A percentile compares a stretch with the other conserved stretches of the same genome.
Conservation (phyloP, 768 basidiomycete genomes). For the Strobilomyces dryophilus region DNA sequence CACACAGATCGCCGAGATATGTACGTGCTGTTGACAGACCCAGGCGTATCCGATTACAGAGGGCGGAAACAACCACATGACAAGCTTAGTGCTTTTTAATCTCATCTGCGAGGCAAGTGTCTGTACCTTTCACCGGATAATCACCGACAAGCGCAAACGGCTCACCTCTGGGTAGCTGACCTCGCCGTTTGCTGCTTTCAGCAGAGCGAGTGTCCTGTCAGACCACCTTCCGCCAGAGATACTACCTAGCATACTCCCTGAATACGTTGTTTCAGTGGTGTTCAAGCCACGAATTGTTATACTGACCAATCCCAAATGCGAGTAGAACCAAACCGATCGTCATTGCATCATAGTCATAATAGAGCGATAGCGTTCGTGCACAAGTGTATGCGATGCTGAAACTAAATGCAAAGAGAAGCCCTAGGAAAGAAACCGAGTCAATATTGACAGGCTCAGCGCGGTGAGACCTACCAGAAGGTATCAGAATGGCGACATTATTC, state of each 20-base stretch:
- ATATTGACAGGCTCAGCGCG: not conserved
- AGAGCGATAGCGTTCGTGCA: slow-evolving; percentile 60
- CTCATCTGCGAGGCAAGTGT: slow-evolving; percentile 52
- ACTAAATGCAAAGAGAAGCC: slow-evolving; percentile 64
- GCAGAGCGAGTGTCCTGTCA: slow-evolving; percentile 43
- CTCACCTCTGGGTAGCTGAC: slow-evolving; percentile 61
- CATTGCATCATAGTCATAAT: slow-evolving; percentile 68
- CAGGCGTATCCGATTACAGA: slow-evolving; percentile 71
- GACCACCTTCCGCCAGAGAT: slow-evolving; percentile 61
- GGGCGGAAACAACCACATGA: slow-evolving; percentile 51
- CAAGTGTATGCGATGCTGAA: slow-evolving; percentile 74
- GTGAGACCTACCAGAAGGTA: slow-evolving; percentile 26
- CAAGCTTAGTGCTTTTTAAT: slow-evolving; percentile 57
- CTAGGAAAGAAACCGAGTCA: slow-evolving; percentile 31
- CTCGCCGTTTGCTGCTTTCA: slow-evolving; percentile 48
- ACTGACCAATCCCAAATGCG: slow-evolving; percentile 63
- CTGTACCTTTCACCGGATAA: not conserved
- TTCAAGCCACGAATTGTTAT: not conserved
- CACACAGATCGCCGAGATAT: slow-evolving; percentile 67
- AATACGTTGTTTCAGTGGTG: not conserved
- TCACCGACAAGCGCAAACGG: not conserved
- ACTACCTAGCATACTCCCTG: slow-evolving; percentile 50
- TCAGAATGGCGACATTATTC: slow-evolving; percentile 66
- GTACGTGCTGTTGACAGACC: slow-evolving; percentile 60
- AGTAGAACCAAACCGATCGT: slow-evolving; percentile 76